Percentiles rank a stretch among this genome's conserved stretches.
Conservation (phyloP, 2,329 filamentous ascomycete species). For the Ophiostoma pallidulum region DNA sequence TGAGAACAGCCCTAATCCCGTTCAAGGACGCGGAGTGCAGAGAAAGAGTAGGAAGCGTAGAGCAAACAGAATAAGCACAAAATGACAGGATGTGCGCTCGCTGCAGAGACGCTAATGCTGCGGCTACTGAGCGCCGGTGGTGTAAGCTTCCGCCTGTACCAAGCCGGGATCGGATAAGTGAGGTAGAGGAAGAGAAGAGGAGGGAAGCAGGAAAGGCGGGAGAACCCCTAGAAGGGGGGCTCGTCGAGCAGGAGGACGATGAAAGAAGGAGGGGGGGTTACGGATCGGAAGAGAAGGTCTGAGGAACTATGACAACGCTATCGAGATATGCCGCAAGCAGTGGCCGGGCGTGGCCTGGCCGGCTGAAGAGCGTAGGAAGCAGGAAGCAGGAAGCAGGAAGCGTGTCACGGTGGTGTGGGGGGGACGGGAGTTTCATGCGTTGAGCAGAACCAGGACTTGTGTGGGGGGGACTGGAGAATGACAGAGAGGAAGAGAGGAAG, state of each 20-base stretch:
- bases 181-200: neutral
- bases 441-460: too few relatives aligned
- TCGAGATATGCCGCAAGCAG: too few relatives aligned
- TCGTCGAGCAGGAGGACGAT: too few relatives aligned
- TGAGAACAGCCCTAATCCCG: slow-evolving; percentile 2
- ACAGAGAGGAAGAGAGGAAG: neutral
- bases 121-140: slow-evolving; percentile 2
- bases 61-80: neutral
- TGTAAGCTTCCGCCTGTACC: slow-evolving; percentile 7
- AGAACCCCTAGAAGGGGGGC: neutral
- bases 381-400: too few relatives aligned
- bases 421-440: too few relatives aligned
- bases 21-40: neutral
- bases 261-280: too few relatives aligned
- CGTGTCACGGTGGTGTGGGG: too few relatives aligned
- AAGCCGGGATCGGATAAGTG: neutral
- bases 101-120: slow-evolving; percentile 8
- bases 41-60: neutral
- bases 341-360: too few relatives aligned
- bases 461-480: too few relatives aligned
- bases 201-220: neutral
- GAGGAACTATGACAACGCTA: too few relatives aligned
- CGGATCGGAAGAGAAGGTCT: too few relatives aligned
- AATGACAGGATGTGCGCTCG: neutral
- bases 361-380: too few relatives aligned